Conservation (phyloP, 352 stramenopile genomes). For the Halophytophthora polymorphica region DNA sequence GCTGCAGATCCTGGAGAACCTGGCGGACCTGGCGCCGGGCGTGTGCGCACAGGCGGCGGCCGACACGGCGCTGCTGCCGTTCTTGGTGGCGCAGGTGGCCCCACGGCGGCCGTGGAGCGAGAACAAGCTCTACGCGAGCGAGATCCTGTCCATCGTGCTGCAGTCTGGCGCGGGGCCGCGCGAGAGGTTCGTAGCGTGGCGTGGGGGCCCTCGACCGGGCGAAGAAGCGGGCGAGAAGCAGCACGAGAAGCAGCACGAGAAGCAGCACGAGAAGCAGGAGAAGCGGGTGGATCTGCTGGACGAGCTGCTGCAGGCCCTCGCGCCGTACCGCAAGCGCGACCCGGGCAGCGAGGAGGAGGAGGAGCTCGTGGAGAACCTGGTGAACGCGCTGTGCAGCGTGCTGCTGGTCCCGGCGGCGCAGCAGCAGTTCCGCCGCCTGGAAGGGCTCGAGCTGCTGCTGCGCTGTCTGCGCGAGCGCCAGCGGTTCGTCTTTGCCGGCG, state of each 20-base stretch:
- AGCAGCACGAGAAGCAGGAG: slow-evolving; percentile 12
- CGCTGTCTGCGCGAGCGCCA: slow-evolving; percentile 90
- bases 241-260: slow-evolving; percentile 7
- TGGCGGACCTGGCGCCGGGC: slow-evolving; percentile 56
- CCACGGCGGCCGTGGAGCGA: slow-evolving; percentile 36
- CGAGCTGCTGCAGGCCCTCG: slow-evolving; percentile 86
- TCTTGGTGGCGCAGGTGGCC: slow-evolving; percentile 52
- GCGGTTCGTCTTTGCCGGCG: slow-evolving; percentile 52
- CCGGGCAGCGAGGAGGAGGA: slow-evolving; percentile 79
- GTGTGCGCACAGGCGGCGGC: slow-evolving; percentile 43
- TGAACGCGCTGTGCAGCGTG: slow-evolving; percentile 83
- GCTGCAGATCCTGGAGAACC: slow-evolving; percentile 80
- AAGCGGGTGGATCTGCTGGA: slow-evolving; percentile 82
- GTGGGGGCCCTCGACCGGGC: slow-evolving; percentile 7
- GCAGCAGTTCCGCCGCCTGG: slow-evolving; percentile 52
- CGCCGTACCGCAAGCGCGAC: slow-evolving; percentile 86
- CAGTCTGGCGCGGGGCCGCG: slow-evolving; percentile 49
- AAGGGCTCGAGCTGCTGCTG: slow-evolving; percentile 93
- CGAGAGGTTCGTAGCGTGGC: slow-evolving; percentile 41
- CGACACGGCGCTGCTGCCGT: slow-evolving; percentile 50
- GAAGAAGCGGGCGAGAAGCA: slow-evolving; percentile 15
- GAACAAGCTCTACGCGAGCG: slow-evolving; percentile 84
- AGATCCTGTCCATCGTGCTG: slow-evolving; percentile 84
- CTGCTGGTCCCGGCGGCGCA: slow-evolving; percentile 53
- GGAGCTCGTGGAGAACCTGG: slow-evolving; percentile 93